Evolutionary conservation across 2,329 filamentous ascomycete species (phyloP).

Genomic region (Aureobasidium sp.): DNA sequence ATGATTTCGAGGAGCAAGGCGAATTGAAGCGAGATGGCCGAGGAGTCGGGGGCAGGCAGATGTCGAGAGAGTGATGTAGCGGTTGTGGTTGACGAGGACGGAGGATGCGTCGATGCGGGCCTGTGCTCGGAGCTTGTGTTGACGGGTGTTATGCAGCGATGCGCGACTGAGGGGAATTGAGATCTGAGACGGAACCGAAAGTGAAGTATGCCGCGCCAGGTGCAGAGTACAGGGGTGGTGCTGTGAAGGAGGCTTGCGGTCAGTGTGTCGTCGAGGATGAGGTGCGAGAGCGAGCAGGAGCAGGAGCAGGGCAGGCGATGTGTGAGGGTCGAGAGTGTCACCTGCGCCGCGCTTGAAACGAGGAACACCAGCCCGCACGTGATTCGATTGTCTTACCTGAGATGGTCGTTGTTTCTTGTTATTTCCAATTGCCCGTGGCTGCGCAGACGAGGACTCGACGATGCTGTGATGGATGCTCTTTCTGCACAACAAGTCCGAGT

Average conservation of each 20-base stretch:
- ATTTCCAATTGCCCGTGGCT: not conserved
- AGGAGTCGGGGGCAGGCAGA: not conserved
- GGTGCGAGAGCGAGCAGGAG: not conserved
- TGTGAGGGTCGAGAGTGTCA: conserved; percentile 9
- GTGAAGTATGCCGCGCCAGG: not conserved
- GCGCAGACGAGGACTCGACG: not conserved
- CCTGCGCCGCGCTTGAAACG: conserved; percentile 9
- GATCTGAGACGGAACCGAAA: not conserved
- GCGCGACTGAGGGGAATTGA: conserved; percentile 2
- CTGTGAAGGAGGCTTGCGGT: not conserved
- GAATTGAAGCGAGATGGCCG: not conserved
- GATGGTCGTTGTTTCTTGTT: not conserved
- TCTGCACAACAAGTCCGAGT: not conserved
- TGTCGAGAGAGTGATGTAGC: not conserved
- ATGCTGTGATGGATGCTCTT: not conserved
- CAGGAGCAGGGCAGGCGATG: not conserved
- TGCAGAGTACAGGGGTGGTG: not conserved
- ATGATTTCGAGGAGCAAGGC: not conserved
- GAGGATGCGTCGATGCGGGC: conserved; percentile 13
- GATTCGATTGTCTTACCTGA: conserved; percentile 9
- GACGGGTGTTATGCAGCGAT: conserved; percentile 12
- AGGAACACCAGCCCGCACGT: conserved; percentile 2
- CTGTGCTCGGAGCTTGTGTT: conserved; percentile 15
- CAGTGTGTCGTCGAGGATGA: not conserved
- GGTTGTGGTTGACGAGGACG: not conserved